phyloP scores from a whole-genome alignment of 129 eudicot species.

The Artemisia annua region DNA sequence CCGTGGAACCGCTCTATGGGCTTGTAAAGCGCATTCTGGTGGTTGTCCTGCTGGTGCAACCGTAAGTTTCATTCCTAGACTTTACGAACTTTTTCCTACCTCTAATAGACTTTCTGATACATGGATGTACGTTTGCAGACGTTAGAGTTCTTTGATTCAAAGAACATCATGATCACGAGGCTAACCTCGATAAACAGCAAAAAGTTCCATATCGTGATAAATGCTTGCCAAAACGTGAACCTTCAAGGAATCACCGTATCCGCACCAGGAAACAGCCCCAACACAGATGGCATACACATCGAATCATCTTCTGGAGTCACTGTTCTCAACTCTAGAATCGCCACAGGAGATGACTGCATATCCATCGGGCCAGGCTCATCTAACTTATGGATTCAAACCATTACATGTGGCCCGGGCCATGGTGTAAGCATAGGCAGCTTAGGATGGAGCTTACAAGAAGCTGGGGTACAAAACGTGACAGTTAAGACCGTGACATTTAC shows the following conservation, averaged over 20 bases:
- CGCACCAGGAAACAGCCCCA: slow-evolving; percentile 65
- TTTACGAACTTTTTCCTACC: no score
- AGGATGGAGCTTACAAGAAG: slow-evolving; percentile 35
- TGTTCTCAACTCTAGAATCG: slow-evolving; percentile 34
- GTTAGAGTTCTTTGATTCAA: slow-evolving; percentile 36
- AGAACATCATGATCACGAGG: slow-evolving; percentile 40
- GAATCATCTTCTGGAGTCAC: slow-evolving; percentile 35
- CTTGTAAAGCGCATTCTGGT: slow-evolving; percentile 51
- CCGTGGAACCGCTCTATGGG: slow-evolving; percentile 56
- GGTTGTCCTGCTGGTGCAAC: slow-evolving; percentile 65
- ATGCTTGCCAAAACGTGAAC: slow-evolving; percentile 41
- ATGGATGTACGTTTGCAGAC: slow-evolving; percentile 36
- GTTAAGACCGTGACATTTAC: slow-evolving; percentile 30
- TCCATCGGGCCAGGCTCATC: slow-evolving; percentile 56
- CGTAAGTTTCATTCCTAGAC: slow-evolving; percentile 39
- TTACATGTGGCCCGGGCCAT: slow-evolving; percentile 40
- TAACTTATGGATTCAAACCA: slow-evolving; percentile 38
- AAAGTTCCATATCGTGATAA: slow-evolving; percentile 46
- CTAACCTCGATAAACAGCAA: slow-evolving; percentile 56
- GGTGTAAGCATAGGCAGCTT: slow-evolving; percentile 56
- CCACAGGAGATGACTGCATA: slow-evolving; percentile 56
- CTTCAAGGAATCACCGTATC: slow-evolving; percentile 39
- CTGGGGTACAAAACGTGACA: slow-evolving; percentile 53
- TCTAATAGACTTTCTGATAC: no score
- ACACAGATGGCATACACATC: slow-evolving; percentile 63